Conservation (phyloP, 2,329 filamentous ascomycete genomes). For the Ilyonectria mors-panacis region DNA sequence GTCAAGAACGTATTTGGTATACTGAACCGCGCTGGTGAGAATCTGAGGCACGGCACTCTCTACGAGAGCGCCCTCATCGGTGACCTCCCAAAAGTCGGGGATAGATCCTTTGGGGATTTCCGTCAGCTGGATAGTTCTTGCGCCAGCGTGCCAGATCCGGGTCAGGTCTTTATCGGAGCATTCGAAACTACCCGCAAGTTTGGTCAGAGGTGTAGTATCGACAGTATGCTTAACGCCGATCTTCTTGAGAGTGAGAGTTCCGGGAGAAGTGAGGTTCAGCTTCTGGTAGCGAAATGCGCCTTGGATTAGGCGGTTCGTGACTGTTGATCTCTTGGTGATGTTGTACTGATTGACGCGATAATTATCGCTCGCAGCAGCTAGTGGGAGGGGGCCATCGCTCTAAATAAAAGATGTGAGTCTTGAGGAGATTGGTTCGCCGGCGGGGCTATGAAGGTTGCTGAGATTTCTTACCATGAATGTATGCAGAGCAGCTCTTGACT, state of each 20-base stretch:
- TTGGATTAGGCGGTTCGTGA: conserved; percentile 54
- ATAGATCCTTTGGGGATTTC: conserved; percentile 34
- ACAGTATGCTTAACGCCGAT: conserved; percentile 47
- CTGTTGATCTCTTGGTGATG: conserved; percentile 41
- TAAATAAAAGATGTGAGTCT: neutral
- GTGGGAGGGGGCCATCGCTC: conserved; percentile 50
- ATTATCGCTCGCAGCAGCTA: conserved; percentile 56
- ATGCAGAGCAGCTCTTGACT: conserved; percentile 5
- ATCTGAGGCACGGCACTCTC: conserved; percentile 48
- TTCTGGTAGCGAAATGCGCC: conserved; percentile 56
- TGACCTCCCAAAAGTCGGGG: conserved; percentile 48
- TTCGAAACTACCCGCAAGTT: conserved; percentile 49
- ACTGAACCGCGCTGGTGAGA: conserved; percentile 29
- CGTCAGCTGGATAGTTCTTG: conserved; percentile 51
- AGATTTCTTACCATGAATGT: conserved; percentile 15
- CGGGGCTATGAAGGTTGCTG: neutral
- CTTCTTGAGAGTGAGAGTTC: conserved; percentile 44
- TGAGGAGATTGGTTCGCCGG: neutral
- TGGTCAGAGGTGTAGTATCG: conserved; percentile 31
- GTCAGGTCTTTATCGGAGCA: conserved; percentile 48
- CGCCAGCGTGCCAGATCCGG: conserved; percentile 50
- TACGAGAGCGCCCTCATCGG: conserved; percentile 47
- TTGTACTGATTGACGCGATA: conserved; percentile 55
- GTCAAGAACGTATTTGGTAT: conserved; percentile 42
- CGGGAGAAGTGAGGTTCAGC: conserved; percentile 52